These are phyloP conservation scores for Sugiyamaella pinicola DNA, from an alignment of 1,139 yeast genomes.

Conservation along the genomic window DNA sequence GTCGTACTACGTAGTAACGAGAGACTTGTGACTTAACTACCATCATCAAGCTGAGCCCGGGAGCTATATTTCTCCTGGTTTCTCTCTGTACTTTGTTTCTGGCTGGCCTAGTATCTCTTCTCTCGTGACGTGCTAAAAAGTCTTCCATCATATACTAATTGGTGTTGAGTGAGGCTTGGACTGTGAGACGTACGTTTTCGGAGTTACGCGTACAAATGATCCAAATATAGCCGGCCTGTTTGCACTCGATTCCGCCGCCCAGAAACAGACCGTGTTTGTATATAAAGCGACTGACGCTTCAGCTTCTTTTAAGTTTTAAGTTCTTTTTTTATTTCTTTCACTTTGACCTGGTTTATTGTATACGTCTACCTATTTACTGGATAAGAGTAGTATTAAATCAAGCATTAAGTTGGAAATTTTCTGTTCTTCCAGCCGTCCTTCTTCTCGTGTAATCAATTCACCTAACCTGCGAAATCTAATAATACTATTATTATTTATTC, in stretches of 20 bases:
- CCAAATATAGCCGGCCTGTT: conserved; percentile 12
- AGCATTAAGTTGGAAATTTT: conserved; percentile 4
- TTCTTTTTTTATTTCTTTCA: not conserved
- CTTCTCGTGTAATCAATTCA: conserved; percentile 1
- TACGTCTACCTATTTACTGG: too few relatives aligned
- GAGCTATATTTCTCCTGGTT: too few relatives aligned
- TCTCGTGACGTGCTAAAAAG: too few relatives aligned
- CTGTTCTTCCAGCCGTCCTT: conserved; percentile 10
- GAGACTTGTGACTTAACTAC: too few relatives aligned
- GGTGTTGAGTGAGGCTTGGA: conserved; percentile 2
- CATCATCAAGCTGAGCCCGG: too few relatives aligned
- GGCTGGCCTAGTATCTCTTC: too few relatives aligned
- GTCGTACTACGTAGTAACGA: too few relatives aligned
- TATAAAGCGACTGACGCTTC: not conserved
- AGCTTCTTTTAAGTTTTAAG: not conserved
- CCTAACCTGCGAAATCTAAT: conserved; percentile 7
- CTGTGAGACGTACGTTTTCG: conserved; percentile 9
- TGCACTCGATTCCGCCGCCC: conserved; percentile 2
- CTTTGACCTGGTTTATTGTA: too few relatives aligned
- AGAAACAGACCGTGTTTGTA: not conserved
- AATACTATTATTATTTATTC: too few relatives aligned
- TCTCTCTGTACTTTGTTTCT: too few relatives aligned
- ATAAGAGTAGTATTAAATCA: not conserved
- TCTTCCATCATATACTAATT: conserved; percentile 5
- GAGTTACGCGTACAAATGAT: conserved; percentile 6